Base-by-base conservation (phyloP, 2,329 filamentous ascomycete genomes). In the Colletotrichum lini region DNA sequence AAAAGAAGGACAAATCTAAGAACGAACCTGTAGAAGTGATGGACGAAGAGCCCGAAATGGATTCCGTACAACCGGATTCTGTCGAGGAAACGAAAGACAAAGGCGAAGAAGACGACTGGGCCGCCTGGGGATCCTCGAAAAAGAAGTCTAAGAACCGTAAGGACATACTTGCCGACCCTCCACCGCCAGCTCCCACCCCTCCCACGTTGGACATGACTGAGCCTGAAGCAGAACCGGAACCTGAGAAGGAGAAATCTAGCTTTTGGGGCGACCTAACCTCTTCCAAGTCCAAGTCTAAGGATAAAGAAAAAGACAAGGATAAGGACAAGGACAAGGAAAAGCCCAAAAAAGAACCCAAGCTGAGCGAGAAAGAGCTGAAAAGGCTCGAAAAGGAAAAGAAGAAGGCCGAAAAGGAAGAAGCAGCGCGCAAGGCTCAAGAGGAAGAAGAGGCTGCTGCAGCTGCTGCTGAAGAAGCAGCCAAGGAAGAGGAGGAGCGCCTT, bases 1-100 rank as follows among this genome's bases (percentile, higher is more conserved):
- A 89, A 80, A 87, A 87, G 76, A 89, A 89, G 78, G 80, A 81
- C 53, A 88, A 85, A 67, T 79, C 77, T 69, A 87, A 85, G 76
- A 89, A 88, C 75, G 80, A 82, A 16, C 82, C 84, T 8, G 78
- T 86, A 30, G 85, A 88, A 68, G 80, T 88, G 50, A 77, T 84
- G 54, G 82, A 84, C 38, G 84, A 84, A 54, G 72, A 74, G 50
- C 82, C 82, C 70, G 82, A 84, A 45, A 80, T 86, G 74, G 82
- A 87, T 72, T 84, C 82, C 67, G 81, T 84, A 35, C 82, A 86
- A 72, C 83, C 85, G 66, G 83, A 84, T 67, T 84, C 84, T 40
- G 80, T 84, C 58, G 83, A 84, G 75, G 84, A 85, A 76, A 77
- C 77, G 65, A 83, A 84, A 76, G 82, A 80, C 74, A 79, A 85